Base-by-base conservation (phyloP, 192 early-diverging fungal genomes). In the Thoreauomyces humboldtii region DNA sequence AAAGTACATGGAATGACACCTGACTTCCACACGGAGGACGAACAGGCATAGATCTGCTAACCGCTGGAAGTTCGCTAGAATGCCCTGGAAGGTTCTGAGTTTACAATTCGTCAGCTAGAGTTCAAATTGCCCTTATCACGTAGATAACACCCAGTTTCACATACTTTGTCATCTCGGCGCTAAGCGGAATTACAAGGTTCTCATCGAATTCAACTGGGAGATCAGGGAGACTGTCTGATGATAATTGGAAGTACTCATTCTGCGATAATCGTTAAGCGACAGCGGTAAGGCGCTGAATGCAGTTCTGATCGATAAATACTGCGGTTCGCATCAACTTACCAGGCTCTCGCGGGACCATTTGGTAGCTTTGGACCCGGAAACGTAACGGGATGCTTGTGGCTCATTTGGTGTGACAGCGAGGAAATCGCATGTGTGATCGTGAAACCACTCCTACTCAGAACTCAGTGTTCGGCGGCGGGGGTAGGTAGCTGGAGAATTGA, bases 1-100 rank as follows among this genome's bases (percentile, higher is more conserved):
- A 58, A 89, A 94, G 61, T 89, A 91, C 67, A 93, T 84, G 42
- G 89, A 80, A 73, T 94, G 93, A 42, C 88, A 88, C 19, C 92
- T 82, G 22, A 91, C 67, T 70, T 97, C 94, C 21, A 94, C 81
- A 36, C 91, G 81, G 22, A 97, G 67, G 1, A 90, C 87, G 67
- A 91, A 89, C 28, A 97, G 61, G 43, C 86, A 92, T 22, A 86
- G 87, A 46, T 89, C 85, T 0, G 93, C 88, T 42, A 97, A 67
- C 36, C 84, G 75, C 54, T 86, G 81, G 73, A 88, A 92, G 21
- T 84, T 82, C 46, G 81, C 76, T 31, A 78, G 31, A 37, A 79
- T 55, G 24, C 53, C 41, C 24, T 78, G 63, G 53, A 81, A 77
- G 36, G 65, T 59, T 7, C 42, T 52, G 19, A 73, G 17, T 41